Conservation (phyloP, 2,329 filamentous ascomycete genomes). For the Byssothecium circinans region DNA sequence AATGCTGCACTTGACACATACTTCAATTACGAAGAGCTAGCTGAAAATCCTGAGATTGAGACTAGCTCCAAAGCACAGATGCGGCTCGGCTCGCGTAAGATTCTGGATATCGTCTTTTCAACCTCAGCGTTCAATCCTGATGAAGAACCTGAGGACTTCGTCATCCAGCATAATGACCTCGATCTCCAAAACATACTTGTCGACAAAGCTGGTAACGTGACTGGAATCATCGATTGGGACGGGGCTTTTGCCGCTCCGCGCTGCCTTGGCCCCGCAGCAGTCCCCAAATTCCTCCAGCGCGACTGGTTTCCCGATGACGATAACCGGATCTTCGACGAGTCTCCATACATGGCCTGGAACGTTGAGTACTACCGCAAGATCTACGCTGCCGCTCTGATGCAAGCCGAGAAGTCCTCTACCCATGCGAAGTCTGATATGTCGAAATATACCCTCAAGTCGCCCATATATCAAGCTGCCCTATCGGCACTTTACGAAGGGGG, state of each 20-base stretch:
- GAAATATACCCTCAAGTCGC: not conserved
- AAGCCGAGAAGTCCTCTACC: not conserved
- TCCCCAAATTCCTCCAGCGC: conserved; percentile 12
- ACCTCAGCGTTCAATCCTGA: not conserved
- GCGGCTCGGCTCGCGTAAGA: not conserved
- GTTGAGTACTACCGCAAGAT: conserved; percentile 1
- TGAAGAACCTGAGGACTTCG: too few relatives aligned
- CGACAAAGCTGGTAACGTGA: conserved; percentile 16
- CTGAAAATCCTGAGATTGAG: too few relatives aligned
- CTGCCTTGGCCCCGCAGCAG: conserved; percentile 14
- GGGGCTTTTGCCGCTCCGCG: conserved; percentile 13
- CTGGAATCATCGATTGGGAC: conserved; percentile 25
- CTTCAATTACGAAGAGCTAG: too few relatives aligned
- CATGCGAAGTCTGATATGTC: not conserved
- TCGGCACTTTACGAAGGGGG: too few relatives aligned
- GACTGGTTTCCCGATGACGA: conserved; percentile 9
- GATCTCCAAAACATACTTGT: conserved; percentile 29
- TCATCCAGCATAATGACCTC: too few relatives aligned
- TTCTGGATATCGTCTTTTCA: not conserved
- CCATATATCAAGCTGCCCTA: conserved; percentile 1
- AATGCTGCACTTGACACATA: too few relatives aligned
- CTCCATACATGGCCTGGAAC: not conserved
- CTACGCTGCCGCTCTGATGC: conserved; percentile 2
- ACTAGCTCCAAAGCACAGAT: too few relatives aligned
- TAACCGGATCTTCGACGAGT: too few relatives aligned